These are phyloP conservation scores for Trypanosoma brucei DNA, from an alignment of 208 protist species.

Conservation along the genomic window DNA sequence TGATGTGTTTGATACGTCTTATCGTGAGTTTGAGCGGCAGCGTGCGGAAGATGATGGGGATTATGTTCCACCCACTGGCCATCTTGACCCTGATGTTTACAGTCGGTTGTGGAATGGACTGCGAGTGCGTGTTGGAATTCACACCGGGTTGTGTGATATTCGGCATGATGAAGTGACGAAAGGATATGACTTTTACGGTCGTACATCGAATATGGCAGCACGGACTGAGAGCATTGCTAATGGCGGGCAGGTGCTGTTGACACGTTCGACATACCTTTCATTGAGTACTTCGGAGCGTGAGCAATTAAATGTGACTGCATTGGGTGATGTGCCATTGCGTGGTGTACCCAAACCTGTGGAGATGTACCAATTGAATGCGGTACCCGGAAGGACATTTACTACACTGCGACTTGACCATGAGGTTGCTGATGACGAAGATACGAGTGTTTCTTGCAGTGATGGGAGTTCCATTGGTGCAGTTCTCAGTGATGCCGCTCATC, in stretches of 20 bases:
- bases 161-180: conserved; percentile 8
- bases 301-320: neutral
- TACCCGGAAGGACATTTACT: neutral
- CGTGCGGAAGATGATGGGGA: conserved; percentile 6
- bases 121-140: neutral
- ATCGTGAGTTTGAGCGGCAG: conserved; percentile 23
- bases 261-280: conserved; percentile 1
- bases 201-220: conserved; percentile 2
- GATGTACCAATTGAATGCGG: conserved; percentile 6
- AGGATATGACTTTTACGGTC: neutral
- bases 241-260: conserved; percentile 9
- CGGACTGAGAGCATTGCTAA: conserved; percentile 4
- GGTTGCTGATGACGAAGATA: neutral
- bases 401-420: conserved; percentile 1
- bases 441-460: neutral
- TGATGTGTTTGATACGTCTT: conserved; percentile 25
- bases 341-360: conserved; percentile 3
- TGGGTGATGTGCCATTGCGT: conserved; percentile 1
- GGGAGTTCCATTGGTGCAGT: neutral
- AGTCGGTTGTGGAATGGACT: conserved; percentile 23
- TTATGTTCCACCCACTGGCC: conserved; percentile 22
- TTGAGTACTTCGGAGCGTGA: conserved; percentile 5
- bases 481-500: neutral
- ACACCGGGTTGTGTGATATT: conserved; percentile 9
- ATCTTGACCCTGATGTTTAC: conserved; percentile 30